These are phyloP conservation scores for Chlorophyllum brunneum DNA, from an alignment of 768 basidiomycete genomes.

Conservation along the genomic window DNA sequence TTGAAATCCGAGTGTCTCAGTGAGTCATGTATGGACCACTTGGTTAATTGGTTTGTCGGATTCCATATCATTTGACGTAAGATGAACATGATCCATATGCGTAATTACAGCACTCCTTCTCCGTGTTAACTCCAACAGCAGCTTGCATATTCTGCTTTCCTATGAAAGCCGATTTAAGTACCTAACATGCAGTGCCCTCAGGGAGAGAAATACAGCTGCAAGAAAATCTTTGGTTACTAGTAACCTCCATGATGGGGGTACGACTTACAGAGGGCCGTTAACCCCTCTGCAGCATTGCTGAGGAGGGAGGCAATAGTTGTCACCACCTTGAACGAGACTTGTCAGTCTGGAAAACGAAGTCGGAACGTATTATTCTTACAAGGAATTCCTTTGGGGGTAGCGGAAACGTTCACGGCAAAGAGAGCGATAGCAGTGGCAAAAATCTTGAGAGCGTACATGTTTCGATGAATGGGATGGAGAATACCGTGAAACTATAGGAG, in stretches of 20 bases:
- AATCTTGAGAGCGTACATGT: constrained; percentile 5
- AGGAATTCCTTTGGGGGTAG: not conserved
- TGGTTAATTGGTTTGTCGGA: too few species aligned
- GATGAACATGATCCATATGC: too few species aligned
- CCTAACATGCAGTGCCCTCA: not conserved
- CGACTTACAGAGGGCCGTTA: constrained; percentile 2
- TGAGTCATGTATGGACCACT: too few species aligned
- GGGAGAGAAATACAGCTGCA: not conserved
- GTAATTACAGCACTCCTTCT: too few species aligned
- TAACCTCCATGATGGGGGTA: not conserved
- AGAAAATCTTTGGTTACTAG: not conserved
- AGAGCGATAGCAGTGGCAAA: not conserved
- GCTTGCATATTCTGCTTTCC: not conserved
- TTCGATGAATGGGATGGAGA: too few species aligned
- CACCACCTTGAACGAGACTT: not conserved
- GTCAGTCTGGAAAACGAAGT: too few species aligned
- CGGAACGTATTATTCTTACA: not conserved
- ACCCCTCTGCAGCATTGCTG: not conserved
- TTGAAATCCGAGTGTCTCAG: too few species aligned
- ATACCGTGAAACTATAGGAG: too few species aligned
- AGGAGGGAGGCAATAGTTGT: not conserved
- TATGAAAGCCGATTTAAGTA: not conserved
- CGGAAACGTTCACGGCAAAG: not conserved
- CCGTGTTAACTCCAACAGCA: too few species aligned
- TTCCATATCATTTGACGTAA: too few species aligned